phyloP scores from a whole-genome alignment of 306 rosid genomes.

The Herpetospermum pedunculosum region DNA sequence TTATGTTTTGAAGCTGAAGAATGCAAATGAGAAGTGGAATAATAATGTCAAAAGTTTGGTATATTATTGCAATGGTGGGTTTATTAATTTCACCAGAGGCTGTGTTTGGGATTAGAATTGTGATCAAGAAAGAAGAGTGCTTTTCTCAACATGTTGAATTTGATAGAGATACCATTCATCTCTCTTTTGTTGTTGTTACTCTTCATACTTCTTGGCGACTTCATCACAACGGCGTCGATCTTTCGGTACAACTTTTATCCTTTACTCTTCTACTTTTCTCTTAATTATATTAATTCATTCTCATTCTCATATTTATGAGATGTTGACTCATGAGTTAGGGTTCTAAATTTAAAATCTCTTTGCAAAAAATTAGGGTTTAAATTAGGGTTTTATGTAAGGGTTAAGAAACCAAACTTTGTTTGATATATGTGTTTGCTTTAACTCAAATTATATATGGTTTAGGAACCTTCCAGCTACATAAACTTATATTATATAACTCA shows the following conservation, averaged over 20 bases:
- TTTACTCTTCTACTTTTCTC: background rate
- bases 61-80: background rate
- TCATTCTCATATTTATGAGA: background rate
- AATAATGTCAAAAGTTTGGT: background rate
- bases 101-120: background rate
- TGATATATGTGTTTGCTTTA: too few species aligned
- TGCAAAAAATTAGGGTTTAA: rapidly evolving
- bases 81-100: background rate
- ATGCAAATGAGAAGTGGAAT: background rate
- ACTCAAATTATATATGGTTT: too few species aligned
- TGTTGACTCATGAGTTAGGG: background rate
- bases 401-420: too few species aligned
- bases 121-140: constrained; percentile 3
- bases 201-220: background rate
- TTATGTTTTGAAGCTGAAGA: background rate
- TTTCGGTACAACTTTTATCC: background rate
- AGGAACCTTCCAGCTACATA: too few species aligned
- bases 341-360: too few species aligned
- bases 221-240: background rate
- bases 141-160: background rate
- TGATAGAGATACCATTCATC: background rate
- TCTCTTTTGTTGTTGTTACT: background rate
- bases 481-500: too few species aligned
- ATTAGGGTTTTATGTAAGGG: too few species aligned
- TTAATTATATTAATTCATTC: rapidly evolving